Evolutionary conservation across 176 grass and related monocot species (phyloP).

Genomic region (Paspalum vaginatum): DNA sequence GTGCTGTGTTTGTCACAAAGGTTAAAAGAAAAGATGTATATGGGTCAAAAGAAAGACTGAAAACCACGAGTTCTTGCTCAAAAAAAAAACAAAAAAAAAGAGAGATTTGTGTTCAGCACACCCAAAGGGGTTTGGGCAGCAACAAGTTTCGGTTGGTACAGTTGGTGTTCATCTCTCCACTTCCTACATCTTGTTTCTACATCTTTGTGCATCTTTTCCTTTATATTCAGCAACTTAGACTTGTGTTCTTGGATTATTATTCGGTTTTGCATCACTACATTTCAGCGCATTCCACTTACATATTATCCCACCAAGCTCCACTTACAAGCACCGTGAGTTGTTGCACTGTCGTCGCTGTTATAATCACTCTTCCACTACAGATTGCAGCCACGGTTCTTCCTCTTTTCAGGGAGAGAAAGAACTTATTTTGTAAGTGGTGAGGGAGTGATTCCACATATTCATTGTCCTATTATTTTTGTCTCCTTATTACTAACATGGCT

Average conservation of each 20-base stretch:
- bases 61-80: background rate
- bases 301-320: conserved; percentile 2
- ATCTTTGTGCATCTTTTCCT: background rate
- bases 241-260: conserved; percentile 28
- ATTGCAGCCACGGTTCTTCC: no score
- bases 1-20: background rate
- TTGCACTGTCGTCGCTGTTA: no score
- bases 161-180: background rate
- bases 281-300: background rate
- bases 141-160: background rate
- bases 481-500: background rate
- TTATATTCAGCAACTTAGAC: conserved; percentile 24
- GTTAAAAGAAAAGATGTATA: background rate
- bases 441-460: background rate
- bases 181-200: background rate
- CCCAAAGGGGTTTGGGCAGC: background rate
- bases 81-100: background rate
- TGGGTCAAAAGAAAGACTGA: background rate
- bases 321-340: background rate
- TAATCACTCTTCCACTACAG: no score
- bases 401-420: no score
- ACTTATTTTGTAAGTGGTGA: no score
- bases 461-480: background rate
- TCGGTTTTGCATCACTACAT: background rate
- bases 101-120: background rate